These are phyloP conservation scores for Cutaneotrichosporon spelunceum DNA, from an alignment of 1,284 basidiomycete genomes.

Conservation along the genomic window DNA sequence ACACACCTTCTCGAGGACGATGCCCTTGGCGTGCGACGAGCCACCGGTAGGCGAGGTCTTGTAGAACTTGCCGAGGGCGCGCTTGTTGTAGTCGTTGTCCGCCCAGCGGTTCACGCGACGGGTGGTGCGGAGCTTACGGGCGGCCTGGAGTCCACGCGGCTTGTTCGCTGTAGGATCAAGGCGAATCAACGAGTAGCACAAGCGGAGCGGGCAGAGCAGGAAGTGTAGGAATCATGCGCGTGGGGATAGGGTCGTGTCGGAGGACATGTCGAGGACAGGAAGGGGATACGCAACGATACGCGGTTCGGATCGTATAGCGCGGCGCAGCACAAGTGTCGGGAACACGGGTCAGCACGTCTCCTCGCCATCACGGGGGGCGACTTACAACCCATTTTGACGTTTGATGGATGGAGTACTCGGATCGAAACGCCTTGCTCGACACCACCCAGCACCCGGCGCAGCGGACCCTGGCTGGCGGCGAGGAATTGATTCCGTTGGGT, in stretches of 20 bases:
- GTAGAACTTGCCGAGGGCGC: slow-evolving; percentile 98
- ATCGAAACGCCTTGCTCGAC: slow-evolving; percentile 1
- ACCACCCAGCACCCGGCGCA: background rate
- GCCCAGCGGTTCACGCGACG: slow-evolving; percentile 99
- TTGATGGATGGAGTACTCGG: slow-evolving; percentile 30
- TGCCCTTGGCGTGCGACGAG: slow-evolving; percentile 99
- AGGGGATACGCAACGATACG: background rate
- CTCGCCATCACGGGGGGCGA: slow-evolving; percentile 18
- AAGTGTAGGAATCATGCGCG: background rate
- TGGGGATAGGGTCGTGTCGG: background rate
- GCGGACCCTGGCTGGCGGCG: background rate
- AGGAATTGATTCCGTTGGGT: background rate
- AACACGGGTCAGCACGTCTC: slow-evolving; percentile 15
- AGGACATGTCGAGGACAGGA: slow-evolving; percentile 1
- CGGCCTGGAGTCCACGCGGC: slow-evolving; percentile 99
- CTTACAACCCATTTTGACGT: slow-evolving; percentile 53
- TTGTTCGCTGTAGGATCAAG: slow-evolving; percentile 71
- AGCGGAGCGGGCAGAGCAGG: background rate
- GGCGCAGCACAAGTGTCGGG: background rate
- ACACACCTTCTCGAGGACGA: slow-evolving; percentile 89
- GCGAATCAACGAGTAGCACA: slow-evolving; percentile 7
- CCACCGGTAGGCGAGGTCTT: slow-evolving; percentile 99
- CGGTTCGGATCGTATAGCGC: background rate
- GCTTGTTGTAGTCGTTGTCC: slow-evolving; percentile 99
- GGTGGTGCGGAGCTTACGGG: slow-evolving; percentile 93